A percentile compares a stretch with the other conserved stretches of the same genome.
Evolutionary conservation across 352 stramenopile genomes (phyloP).

Genomic region (Phytopythium ostracodes): DNA sequence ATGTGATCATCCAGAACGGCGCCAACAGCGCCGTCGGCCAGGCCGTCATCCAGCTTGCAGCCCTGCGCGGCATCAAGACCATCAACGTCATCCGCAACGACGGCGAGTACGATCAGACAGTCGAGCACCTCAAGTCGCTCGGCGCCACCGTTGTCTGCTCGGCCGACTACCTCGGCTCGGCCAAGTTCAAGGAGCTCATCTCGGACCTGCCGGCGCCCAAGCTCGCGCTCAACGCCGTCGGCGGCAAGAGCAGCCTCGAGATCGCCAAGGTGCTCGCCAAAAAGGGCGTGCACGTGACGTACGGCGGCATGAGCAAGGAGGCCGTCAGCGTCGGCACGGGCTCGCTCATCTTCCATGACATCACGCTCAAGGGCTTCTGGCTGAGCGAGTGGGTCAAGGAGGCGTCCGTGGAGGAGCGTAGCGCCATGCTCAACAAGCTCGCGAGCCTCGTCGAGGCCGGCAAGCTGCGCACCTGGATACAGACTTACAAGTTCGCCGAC

Average conservation of each 20-base stretch:
- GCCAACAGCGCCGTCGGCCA: constrained; percentile 86
- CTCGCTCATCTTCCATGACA: constrained; percentile 85
- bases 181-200: constrained; percentile 84
- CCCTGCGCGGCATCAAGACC: constrained; percentile 83
- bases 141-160: constrained; percentile 73
- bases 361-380: constrained; percentile 87
- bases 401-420: constrained; percentile 51
- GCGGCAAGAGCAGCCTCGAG: constrained; percentile 63
- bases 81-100: constrained; percentile 89
- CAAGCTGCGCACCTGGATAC: constrained; percentile 81
- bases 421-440: constrained; percentile 66
- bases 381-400: constrained; percentile 82
- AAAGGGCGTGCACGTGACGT: constrained; percentile 78
- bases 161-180: constrained; percentile 66
- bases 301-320: constrained; percentile 79
- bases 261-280: constrained; percentile 68
- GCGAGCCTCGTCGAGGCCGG: constrained; percentile 57
- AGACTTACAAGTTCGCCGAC: constrained; percentile 84
- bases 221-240: constrained; percentile 81
- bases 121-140: constrained; percentile 76
- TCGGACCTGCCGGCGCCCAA: constrained; percentile 79
- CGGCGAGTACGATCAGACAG: constrained; percentile 69
- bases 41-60: constrained; percentile 87
- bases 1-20: constrained; percentile 90
- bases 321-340: constrained; percentile 58